Base-by-base conservation (phyloP, 1,284 basidiomycete genomes). In the Apiotrichum sp. region DNA sequence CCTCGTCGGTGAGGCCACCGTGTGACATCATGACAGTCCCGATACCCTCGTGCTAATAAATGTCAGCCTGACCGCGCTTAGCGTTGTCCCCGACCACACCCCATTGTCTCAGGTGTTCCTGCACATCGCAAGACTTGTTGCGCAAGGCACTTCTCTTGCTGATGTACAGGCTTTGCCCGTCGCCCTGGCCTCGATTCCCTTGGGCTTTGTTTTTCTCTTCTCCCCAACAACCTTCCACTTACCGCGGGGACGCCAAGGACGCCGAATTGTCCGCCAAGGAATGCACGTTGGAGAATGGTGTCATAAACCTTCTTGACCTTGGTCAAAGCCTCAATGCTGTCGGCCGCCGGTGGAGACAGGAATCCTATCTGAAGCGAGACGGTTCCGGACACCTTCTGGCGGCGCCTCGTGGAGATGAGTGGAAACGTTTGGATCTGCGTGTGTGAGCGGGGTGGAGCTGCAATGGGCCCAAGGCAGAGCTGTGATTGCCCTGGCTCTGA, bases 11-110 rank as follows among this genome's bases (percentile, higher is more conserved):
- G 22, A 14, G 45, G 10, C 31, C 40, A n/a, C 33, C 38, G 38
- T 42, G 48, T 32, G 45, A 39, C 55, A 71, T 71, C 61, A 72
- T 70, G 53, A 91, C 78, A 0, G 91, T 95, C 50, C 91, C 92
- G 39, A 95, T 86, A n/a, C 91, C 89, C 75, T 89, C 84, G 16
- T 90, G 89, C 89, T 93, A 68, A 8, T 16, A n/a, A 9, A 31
- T 13, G 54, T 51, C 9, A 41, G 22, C 39, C 22, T 39, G 16
- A 22, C 16, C 42, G 16, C 7, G 13, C 32, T 35, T n/a, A 47
- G 22, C 22, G 22, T 22, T 22, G 22, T 22, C 22, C 22, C 22
- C 22, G 22, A 22, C 22, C 22, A 22, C 22, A 22, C 22, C 22
- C 22, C 22, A 22, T 22, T 22, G 22, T 22, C 22, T 22, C 22